Evolutionary conservation across 208 protist genomes (phyloP), one percentile per base, ranked within the genome.

Genomic region (Crithidia bombi): DNA sequence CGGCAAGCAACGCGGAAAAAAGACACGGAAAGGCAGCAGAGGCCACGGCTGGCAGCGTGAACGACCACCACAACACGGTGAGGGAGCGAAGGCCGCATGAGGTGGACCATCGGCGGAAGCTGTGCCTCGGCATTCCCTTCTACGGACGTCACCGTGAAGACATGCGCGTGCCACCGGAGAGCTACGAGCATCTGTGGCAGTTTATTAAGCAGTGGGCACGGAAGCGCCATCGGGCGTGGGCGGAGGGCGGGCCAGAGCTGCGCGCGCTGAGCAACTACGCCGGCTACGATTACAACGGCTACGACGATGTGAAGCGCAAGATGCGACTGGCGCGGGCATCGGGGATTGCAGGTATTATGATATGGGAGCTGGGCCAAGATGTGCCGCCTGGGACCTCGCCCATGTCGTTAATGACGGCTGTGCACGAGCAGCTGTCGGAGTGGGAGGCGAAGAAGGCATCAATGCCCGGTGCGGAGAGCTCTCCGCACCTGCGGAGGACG

Each of bases 351-450:
- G 87, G 87, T 47, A 73, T 92, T 25, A 92, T 92, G 87, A 79
- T 92, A 7, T 92, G 87, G 87, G 87, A 92, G 72, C 58, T 92
- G 25, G 87, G 87, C 7, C 87, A 92, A 65, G 87, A 92, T 46
- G 33, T 90, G 35, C 83, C 78, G 26, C 65, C 78, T 4, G 78
- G 71, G 14, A 51, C 74, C 47, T 68, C 83, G 41, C 79, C 70
- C 28, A 78, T 86, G 35, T 80, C 85, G 9, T 66, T 87, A 19
- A 83, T 90, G 80, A 67, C 72, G 15, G 79, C 84, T 12, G 66
- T 90, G 15, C 67, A 70, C 28, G 84, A 86, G 59, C 59, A 85
- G 77, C 65, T 90, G 70, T 21, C 25, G 23, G 58, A 58, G 19
- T 89, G 83, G 83, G n/a, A 47, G 30, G 41, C 1, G 25, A 39